phyloP scores from a whole-genome alignment of 768 basidiomycete genomes.

The Auricularia cornea region DNA sequence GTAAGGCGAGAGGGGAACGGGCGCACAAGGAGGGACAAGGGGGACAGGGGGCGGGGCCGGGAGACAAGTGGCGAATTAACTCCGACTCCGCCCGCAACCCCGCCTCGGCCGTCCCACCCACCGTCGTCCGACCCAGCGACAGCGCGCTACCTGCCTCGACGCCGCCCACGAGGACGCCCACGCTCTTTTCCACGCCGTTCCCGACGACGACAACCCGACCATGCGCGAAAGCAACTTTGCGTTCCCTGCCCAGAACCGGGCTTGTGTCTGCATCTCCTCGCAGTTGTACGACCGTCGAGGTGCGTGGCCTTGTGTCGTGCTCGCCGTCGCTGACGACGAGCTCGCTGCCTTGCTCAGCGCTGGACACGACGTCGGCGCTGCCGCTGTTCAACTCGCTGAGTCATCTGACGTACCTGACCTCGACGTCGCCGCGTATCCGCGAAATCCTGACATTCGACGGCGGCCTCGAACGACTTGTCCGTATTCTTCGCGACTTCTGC shows the following conservation, averaged over 20 bases:
- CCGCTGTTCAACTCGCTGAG: conserved; percentile 90
- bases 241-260: conserved; percentile 91
- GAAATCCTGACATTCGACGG: conserved; percentile 99
- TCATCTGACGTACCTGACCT: conserved; percentile 92
- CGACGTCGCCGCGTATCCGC: conserved; percentile 93
- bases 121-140: too few relatives aligned
- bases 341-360: conserved; percentile 22
- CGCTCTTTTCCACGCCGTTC: too few relatives aligned
- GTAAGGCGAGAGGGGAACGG: too few relatives aligned
- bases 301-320: conserved; percentile 28
- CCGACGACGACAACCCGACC: neutral
- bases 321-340: neutral
- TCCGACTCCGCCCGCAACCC: too few relatives aligned
- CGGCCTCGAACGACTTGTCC: conserved; percentile 89
- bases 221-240: conserved; percentile 97
- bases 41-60: too few relatives aligned
- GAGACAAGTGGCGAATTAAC: too few relatives aligned
- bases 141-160: too few relatives aligned
- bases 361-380: conserved; percentile 48
- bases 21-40: too few relatives aligned
- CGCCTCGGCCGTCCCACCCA: too few relatives aligned
- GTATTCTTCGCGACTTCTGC: conserved; percentile 85
- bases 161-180: too few relatives aligned
- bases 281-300: conserved; percentile 93
- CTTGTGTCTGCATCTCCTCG: conserved; percentile 88